These are phyloP conservation scores for Cantharellus anzutake DNA, from an alignment of 768 basidiomycete genomes.

Conservation along the genomic window DNA sequence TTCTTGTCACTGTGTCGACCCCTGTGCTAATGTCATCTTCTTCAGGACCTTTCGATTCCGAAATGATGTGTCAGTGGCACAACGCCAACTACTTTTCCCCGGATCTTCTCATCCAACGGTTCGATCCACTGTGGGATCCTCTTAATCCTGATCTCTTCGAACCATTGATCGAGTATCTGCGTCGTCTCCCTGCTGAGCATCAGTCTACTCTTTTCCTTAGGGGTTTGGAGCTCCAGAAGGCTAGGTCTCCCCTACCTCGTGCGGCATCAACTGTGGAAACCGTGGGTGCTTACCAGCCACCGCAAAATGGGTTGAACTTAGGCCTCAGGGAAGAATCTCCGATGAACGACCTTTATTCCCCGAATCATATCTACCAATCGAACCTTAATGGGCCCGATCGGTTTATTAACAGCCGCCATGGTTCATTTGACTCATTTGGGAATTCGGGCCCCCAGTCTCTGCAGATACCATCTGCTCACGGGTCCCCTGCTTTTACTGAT, in stretches of 20 bases:
- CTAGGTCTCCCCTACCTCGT: not conserved
- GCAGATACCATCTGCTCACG: not conserved
- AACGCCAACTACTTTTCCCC: constrained; percentile 75
- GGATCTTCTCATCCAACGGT: constrained; percentile 55
- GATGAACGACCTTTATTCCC: not conserved
- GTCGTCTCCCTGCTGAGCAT: constrained; percentile 14
- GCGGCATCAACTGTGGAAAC: too few relatives aligned
- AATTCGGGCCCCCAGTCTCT: not conserved
- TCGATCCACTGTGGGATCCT: not conserved
- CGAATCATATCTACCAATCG: not conserved
- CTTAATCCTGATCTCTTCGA: constrained; percentile 16
- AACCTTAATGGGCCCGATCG: not conserved
- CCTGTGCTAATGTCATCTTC: not conserved
- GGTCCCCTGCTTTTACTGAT: not conserved
- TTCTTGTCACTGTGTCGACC: not conserved
- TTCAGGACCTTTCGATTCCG: constrained; percentile 73
- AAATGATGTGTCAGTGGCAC: constrained; percentile 89
- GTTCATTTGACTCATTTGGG: not conserved
- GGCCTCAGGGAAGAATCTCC: not conserved
- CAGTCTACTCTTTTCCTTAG: constrained; percentile 18
- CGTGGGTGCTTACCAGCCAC: too few relatives aligned
- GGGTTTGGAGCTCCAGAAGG: not conserved
- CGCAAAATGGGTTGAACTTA: too few relatives aligned
- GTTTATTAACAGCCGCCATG: not conserved
- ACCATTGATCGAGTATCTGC: constrained; percentile 17